These are phyloP conservation scores for Dictyostelium brefeldianum DNA, from an alignment of 78 protist species.

Conservation along the genomic window DNA sequence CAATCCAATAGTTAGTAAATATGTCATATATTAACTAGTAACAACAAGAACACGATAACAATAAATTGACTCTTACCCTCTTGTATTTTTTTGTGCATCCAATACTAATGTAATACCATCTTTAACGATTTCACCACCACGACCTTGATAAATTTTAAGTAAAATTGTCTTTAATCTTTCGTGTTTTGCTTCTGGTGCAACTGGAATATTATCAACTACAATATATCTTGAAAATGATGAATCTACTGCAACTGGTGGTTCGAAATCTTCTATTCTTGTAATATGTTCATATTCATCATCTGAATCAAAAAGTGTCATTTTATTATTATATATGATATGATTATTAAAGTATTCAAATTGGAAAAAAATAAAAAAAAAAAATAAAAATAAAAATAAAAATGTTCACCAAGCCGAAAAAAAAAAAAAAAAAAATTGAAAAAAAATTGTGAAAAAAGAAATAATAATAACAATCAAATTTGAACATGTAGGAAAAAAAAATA, in stretches of 20 bases:
- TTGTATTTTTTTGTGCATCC: conserved; percentile 13
- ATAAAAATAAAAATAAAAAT: neutral
- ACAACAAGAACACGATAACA: too few relatives aligned
- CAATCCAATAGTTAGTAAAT: neutral
- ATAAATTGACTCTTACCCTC: conserved; percentile 63
- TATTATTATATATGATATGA: neutral
- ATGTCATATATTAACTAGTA: too few relatives aligned
- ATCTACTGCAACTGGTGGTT: conserved; percentile 68
- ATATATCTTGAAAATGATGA: conserved; percentile 41
- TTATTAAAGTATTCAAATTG: neutral
- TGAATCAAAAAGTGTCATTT: neutral
- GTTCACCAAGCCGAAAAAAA: too few relatives aligned
- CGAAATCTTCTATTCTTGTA: conserved; percentile 42
- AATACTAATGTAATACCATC: conserved; percentile 22
- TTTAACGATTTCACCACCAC: conserved; percentile 6
- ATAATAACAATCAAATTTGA: too few relatives aligned
- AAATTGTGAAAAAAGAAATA: too few relatives aligned
- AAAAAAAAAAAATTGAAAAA: too few relatives aligned
- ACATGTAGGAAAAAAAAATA: too few relatives aligned
- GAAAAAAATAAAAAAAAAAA: too few relatives aligned
- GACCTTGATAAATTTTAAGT: neutral
- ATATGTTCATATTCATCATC: conserved; percentile 27
- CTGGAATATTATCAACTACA: conserved; percentile 60
- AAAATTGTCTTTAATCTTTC: conserved; percentile 47
- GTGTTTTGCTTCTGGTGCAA: conserved; percentile 40